A percentile compares a stretch with the other conserved stretches of the same genome.
Evolutionary conservation across 2,329 filamentous ascomycete species (phyloP).

Genomic region (Penicillium sp.): DNA sequence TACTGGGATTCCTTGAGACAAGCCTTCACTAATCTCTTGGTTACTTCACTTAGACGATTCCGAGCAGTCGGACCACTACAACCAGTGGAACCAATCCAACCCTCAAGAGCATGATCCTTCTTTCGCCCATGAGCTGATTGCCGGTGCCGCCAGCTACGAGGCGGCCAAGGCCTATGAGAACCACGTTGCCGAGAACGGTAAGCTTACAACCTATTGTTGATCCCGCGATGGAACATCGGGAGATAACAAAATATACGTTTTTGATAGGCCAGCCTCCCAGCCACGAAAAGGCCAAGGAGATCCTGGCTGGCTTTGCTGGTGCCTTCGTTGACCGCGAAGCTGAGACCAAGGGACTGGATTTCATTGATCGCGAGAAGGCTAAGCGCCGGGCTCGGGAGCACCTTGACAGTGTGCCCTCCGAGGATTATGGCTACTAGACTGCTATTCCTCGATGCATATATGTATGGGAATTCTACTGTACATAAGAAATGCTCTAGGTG

Average conservation of each 20-base stretch:
- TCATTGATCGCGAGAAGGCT: conserved; percentile 54
- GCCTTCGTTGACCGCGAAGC: conserved; percentile 70
- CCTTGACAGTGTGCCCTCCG: conserved; percentile 1
- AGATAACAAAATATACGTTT: not conserved
- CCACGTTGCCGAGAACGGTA: conserved; percentile 63
- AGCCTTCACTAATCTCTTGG: not conserved
- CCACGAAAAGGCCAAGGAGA: conserved; percentile 70
- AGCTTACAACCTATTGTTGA: conserved; percentile 12
- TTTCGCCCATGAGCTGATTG: conserved; percentile 68
- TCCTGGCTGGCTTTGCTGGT: conserved; percentile 66
- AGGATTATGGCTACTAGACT: not conserved
- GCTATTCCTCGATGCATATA: not conserved
- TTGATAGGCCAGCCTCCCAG: conserved; percentile 59
- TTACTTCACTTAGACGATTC: not conserved
- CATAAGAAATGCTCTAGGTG: no score
- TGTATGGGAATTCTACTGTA: no score
- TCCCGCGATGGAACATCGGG: not conserved
- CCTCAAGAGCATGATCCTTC: conserved; percentile 44
- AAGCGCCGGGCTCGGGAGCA: conserved; percentile 49
- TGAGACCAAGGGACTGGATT: conserved; percentile 63
- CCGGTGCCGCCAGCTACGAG: conserved; percentile 69
- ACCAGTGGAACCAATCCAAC: no score
- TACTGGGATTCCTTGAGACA: not conserved
- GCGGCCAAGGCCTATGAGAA: conserved; percentile 77
- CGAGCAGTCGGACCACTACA: conserved; percentile 37